Percentiles rank a stretch among this genome's conserved stretches.
These are phyloP conservation scores for Petasospora rhodanensis DNA, from an alignment of 1,139 yeast genomes.

Conservation along the genomic window DNA sequence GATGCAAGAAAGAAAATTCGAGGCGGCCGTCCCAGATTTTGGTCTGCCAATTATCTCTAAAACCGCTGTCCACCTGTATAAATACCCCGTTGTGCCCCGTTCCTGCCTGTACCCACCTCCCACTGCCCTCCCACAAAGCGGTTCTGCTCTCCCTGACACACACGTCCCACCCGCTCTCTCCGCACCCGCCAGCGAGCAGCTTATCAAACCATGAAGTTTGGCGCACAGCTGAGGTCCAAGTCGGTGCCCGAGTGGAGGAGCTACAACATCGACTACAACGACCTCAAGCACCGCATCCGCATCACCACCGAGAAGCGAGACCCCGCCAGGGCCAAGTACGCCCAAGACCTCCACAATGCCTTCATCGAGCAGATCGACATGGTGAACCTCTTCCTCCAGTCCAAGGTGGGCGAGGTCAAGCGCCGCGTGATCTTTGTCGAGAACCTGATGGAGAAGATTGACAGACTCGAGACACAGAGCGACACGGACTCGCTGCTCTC, in stretches of 20 bases:
- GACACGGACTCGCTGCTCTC: background rate
- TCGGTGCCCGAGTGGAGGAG: conserved; percentile 88
- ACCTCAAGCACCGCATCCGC: conserved; percentile 59
- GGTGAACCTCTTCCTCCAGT: conserved; percentile 55
- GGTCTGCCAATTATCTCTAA: no score
- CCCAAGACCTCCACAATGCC: conserved; percentile 29
- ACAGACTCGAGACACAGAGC: background rate
- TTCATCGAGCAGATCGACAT: conserved; percentile 48
- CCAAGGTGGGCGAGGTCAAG: conserved; percentile 61
- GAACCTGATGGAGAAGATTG: conserved; percentile 30
- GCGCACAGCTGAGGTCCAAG: conserved; percentile 64
- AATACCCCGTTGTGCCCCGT: no score
- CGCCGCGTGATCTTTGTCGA: conserved; percentile 38
- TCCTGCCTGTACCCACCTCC: no score
- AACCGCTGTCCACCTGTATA: no score
- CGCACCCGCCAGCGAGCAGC: conserved; percentile 1
- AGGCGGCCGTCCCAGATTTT: no score
- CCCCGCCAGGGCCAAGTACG: conserved; percentile 15
- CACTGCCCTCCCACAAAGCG: no score
- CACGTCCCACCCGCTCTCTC: background rate
- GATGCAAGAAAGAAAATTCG: no score
- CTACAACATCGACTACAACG: conserved; percentile 79
- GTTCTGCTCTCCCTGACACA: no score
- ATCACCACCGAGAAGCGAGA: conserved; percentile 32
- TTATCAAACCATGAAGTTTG: conserved; percentile 66